A percentile compares a stretch with the other conserved stretches of the same genome.
Evolutionary conservation across 176 grass and related monocot genomes (phyloP).

Genomic region (Areca catechu): DNA sequence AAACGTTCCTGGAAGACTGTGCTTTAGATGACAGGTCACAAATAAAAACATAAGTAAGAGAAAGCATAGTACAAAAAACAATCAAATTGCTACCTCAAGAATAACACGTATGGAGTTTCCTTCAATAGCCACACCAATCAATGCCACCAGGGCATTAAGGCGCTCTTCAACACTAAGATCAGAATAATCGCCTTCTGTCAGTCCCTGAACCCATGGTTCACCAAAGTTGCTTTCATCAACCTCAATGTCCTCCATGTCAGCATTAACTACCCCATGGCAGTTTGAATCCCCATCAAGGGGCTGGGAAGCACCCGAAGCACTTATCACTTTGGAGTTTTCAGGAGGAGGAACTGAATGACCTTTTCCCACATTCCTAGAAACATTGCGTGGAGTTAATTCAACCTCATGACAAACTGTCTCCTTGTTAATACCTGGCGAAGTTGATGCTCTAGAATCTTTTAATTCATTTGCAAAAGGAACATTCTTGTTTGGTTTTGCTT

Average conservation of each 20-base stretch:
- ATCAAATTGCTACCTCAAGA: conserved; percentile 29
- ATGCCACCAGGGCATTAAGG: conserved; percentile 63
- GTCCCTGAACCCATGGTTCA: conserved; percentile 77
- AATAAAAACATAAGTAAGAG: conserved; percentile 17
- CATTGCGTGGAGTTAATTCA: conserved; percentile 8
- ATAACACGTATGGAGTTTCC: conserved; percentile 66
- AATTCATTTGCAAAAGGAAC: conserved; percentile 9
- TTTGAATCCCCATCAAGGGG: conserved; percentile 32
- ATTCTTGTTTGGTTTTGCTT: conserved; percentile 37
- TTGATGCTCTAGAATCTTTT: conserved; percentile 22
- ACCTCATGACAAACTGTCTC: conserved; percentile 13
- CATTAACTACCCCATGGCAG: conserved; percentile 28
- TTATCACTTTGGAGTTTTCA: conserved; percentile 31
- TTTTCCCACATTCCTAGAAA: conserved; percentile 29
- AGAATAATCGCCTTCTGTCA: conserved; percentile 84
- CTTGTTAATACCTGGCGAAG: conserved; percentile 15
- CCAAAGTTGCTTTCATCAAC: conserved; percentile 85
- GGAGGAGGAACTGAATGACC: conserved; percentile 12
- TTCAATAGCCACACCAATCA: conserved; percentile 68
- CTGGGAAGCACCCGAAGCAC: conserved; percentile 28
- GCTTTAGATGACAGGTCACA: conserved; percentile 14
- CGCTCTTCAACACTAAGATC: conserved; percentile 87
- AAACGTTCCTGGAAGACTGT: conserved; percentile 61
- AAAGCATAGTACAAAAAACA: neutral
- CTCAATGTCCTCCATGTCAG: conserved; percentile 43